Percentiles rank a stretch among this genome's conserved stretches.
phyloP scores from a whole-genome alignment of 2,329 filamentous ascomycete genomes.

The Camillea tinctor region DNA sequence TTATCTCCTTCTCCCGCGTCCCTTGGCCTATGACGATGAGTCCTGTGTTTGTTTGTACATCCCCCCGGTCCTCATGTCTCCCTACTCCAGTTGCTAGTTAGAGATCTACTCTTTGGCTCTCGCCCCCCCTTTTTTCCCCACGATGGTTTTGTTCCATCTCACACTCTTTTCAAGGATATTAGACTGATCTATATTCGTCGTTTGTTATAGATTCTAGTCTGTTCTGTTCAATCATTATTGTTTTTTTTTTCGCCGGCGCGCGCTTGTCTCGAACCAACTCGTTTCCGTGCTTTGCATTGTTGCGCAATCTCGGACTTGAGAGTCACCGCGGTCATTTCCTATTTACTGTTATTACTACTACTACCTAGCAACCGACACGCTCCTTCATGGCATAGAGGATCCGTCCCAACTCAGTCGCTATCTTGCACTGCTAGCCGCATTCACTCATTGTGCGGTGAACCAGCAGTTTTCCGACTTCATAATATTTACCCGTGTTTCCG shows the following conservation, averaged over 20 bases:
- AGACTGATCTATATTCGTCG: slow-evolving; percentile 8
- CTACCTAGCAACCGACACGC: slow-evolving; percentile 1
- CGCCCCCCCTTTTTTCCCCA: not conserved
- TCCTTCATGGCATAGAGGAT: slow-evolving; percentile 13
- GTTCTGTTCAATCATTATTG: not conserved
- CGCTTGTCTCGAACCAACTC: not conserved
- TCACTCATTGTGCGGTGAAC: slow-evolving; percentile 8
- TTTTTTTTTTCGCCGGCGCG: not conserved
- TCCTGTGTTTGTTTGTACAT: not conserved
- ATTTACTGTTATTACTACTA: slow-evolving; percentile 1
- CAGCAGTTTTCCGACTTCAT: slow-evolving; percentile 2
- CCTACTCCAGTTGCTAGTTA: not conserved
- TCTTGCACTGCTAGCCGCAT: not conserved
- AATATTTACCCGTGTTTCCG: slow-evolving; percentile 7
- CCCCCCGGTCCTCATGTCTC: slow-evolving; percentile 5
- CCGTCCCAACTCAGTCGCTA: not conserved
- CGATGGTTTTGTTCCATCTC: not conserved
- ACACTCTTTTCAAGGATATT: slow-evolving; percentile 14
- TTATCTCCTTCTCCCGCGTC: slow-evolving; percentile 5
- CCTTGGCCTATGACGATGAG: not conserved
- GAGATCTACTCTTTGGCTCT: slow-evolving; percentile 1
- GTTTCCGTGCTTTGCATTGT: not conserved
- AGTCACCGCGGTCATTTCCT: slow-evolving; percentile 16
- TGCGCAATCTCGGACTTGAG: slow-evolving; percentile 2
- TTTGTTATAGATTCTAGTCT: slow-evolving; percentile 2